Evolutionary conservation across 495 filamentous ascomycete species (phyloP), one percentile per base, ranked within the genome.

Genomic region (Penicillium ochrochloron): DNA sequence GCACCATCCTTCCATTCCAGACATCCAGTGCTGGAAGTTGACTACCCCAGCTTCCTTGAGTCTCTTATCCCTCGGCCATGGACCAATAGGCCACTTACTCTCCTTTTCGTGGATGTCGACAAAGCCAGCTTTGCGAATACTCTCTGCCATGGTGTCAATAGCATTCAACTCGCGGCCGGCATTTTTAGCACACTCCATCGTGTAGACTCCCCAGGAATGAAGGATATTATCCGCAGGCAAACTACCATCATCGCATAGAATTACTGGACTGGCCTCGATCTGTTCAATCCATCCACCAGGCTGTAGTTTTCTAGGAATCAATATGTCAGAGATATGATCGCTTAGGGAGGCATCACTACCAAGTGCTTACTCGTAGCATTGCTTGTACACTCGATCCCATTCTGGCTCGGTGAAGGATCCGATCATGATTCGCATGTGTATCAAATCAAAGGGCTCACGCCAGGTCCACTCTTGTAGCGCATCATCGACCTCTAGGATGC

Each of bases 211-310:
- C 53, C 59, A 72, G 5, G 67, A 37, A 0, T 48, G 54, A 10
- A 83, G 53, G 5, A 60, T 37, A 56, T 72, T 76, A 39, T 70
- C 69, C 11, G 69, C 70, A 11, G 63, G 62, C 10, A 78, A 55
- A 44, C 72, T 77, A 44, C 71, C 70, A 66, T 85, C 83, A 64
- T 83, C 80, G 55, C 73, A 76, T 1, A 61, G 44, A 17, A 79
- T 69, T 42, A 57, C 35, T 48, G 73, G 69, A 51, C 67, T 61
- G 5, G 80, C 62, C 51, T 87, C 84, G 52, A 84, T 76, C 54
- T 84, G 68, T 62, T 88, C 85, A 34, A 86, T 72, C 72, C 80
- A 86, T 25, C 80, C 84, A 48, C 84, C 83, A 1, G 84, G 83
- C 70, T 48, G 73, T 7, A 73, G 65, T 41, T 67, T 66, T 8